Base-by-base conservation (phyloP, 768 basidiomycete genomes). In the Tylopilus sp. region DNA sequence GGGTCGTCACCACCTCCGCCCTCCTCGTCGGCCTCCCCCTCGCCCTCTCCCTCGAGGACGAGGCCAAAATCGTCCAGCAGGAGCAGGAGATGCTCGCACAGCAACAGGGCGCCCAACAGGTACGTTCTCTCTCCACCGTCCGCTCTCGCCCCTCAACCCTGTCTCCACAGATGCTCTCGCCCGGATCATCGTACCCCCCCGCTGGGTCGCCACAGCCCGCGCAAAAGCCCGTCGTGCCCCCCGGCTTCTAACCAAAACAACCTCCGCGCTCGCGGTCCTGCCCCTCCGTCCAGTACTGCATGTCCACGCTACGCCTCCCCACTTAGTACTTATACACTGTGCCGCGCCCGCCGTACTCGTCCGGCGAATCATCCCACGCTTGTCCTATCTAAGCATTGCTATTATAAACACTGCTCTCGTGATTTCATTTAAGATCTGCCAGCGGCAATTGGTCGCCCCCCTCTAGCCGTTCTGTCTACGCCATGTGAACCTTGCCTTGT, bases 21-120 rank as follows among this genome's bases (percentile, higher is more conserved):
- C 77, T 99, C 50, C 83, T 99, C 59, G 87, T 99, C 45, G 97
- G 92, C 14, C 78, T 99, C 34, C 97, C 97, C 30, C 78, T 98
- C 56, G 93, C 95, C 6, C 79, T 98, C 61, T 87, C 85, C 55
- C 78, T 98, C 62, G 97, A 99, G 73, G 96, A 97, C 72, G 97
- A 99, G 76, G 88, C 91, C 49, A 93, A 94, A 73, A 82, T 96
- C 52, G 87, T 93, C 12, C 85, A 87, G 43, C 94, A 98, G 73
- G 97, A 98, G 73, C 86, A 89, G 73, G 94, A 98, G 73, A 83
- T 92, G 81, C 75, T 90, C 57, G 91, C 91, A 48, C 94, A 96
- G 70, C 92, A 94, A 68, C 88, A 92, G 70, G 94, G 94, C 40
- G 87, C 87, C 13, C 91, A 93, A 70, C 89, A 91, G 82, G 93